Evolutionary conservation across 495 filamentous ascomycete species (phyloP), one percentile per base, ranked within the genome.

Genomic region (Aspergillus nidulans): DNA sequence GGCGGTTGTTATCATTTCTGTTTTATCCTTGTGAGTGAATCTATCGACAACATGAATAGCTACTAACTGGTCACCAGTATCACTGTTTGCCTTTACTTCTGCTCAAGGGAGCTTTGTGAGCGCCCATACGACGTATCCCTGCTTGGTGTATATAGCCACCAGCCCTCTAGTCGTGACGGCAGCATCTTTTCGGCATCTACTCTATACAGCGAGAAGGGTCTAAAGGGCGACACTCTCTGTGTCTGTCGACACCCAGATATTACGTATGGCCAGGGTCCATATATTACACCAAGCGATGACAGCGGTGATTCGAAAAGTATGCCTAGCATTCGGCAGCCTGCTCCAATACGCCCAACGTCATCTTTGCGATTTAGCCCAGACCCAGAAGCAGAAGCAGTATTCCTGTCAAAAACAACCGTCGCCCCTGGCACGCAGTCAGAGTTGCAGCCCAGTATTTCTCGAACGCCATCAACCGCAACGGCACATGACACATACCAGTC

Each of bases 61-160:
- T 28, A 62, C 52, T 62, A 49, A 63, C 30, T 23, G 8, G 9
- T 1, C 9, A 25, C 4, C 30, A 75, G 72, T 54, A 53, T 71
- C 6, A 74, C 70, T 13, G 63, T 74, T 13, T 76, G 71, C 23
- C 63, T 68, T 0, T 67, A 72, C 26, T 77, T 76, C 49, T 75
- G 71, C 52, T 70, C 71, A 4, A 61, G 67, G 40, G 67, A 76
- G 53, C 59, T 76, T 25, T 73, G 71, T 42, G 70, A 74, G 40
- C 64, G 70, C 20, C 72, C 74, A 48, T 75, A 76, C 34, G 71
- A 73, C 30, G 61, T 74, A 0, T 77, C 74, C 0, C 49, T 77
- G 20, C 59, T 76, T n/a, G 71, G 72, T 1, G 59, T 75, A 6
- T 73, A 74, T 51, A 64, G 56, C 43, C 65, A 54, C 23, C 62